These are phyloP conservation scores for Skeletonema grethae DNA, from an alignment of 108 stramenopile genomes.

Conservation along the genomic window DNA sequence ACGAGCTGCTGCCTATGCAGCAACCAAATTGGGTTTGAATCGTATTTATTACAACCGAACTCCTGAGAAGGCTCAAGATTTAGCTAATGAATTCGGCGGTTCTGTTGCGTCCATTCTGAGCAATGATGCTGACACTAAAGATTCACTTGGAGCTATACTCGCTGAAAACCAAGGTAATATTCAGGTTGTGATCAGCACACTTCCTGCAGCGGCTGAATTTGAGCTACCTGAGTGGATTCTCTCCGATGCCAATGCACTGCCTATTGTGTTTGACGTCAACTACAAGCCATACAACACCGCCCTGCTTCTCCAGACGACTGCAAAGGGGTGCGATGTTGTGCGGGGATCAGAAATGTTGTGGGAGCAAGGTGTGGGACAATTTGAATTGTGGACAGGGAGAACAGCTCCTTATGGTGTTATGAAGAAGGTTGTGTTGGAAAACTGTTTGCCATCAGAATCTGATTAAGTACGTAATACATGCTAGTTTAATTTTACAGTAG, in stretches of 20 bases:
- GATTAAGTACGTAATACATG: constrained; percentile 5
- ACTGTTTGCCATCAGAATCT: constrained; percentile 66
- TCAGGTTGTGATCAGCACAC: constrained; percentile 88
- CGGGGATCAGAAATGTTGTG: constrained; percentile 98
- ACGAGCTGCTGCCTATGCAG: constrained; percentile 92
- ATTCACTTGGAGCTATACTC: constrained; percentile 41
- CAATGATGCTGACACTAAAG: constrained; percentile 18
- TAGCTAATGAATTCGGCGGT: constrained; percentile 92
- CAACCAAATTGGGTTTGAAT: constrained; percentile 79
- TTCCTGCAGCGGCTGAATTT: constrained; percentile 93
- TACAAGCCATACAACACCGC: constrained; percentile 95
- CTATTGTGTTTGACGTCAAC: constrained; percentile 90
- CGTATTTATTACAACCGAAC: constrained; percentile 95
- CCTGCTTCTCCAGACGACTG: constrained; percentile 85
- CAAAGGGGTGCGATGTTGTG: constrained; percentile 77
- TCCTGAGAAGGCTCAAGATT: constrained; percentile 82
- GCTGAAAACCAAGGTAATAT: constrained; percentile 33
- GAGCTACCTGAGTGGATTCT: constrained; percentile 86
- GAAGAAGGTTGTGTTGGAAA: constrained; percentile 84
- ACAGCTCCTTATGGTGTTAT: constrained; percentile 89
- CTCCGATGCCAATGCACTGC: constrained; percentile 17
- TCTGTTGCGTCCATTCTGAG: constrained; percentile 73
- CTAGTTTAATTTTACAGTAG: not conserved
- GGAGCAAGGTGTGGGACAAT: constrained; percentile 97
- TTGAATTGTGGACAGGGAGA: constrained; percentile 92